Evolutionary conservation across 441 rosid genomes (phyloP).

Genomic region (Kokia cookei): DNA sequence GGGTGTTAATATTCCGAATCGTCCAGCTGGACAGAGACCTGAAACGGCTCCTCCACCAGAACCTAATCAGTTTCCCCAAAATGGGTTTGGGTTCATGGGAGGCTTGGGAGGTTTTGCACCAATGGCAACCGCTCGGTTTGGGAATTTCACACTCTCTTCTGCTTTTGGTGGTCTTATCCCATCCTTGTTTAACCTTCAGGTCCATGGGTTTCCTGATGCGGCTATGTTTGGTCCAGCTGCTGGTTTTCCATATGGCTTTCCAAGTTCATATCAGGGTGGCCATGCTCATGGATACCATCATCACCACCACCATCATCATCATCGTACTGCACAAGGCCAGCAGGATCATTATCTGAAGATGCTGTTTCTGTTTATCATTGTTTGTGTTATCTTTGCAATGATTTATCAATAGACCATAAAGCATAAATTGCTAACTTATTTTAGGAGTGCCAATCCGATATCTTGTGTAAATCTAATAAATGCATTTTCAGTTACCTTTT

Average conservation of each 20-base stretch:
- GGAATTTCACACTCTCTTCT: constrained; percentile 73
- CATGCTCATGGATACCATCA: constrained; percentile 57
- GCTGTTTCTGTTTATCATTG: constrained; percentile 45
- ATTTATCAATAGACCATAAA: constrained; percentile 36
- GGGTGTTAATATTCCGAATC: constrained; percentile 65
- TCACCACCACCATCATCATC: constrained; percentile 3
- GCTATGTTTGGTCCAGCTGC: constrained; percentile 69
- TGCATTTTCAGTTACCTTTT: not conserved
- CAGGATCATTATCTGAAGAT: constrained; percentile 75
- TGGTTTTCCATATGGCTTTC: constrained; percentile 64
- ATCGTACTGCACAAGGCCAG: constrained; percentile 63
- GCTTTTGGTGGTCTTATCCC: constrained; percentile 91
- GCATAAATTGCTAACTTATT: constrained; percentile 10
- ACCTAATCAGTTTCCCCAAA: constrained; percentile 55
- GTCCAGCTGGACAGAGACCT: constrained; percentile 85
- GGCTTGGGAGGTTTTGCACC: constrained; percentile 61
- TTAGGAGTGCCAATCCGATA: constrained; percentile 14
- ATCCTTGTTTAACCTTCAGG: constrained; percentile 75
- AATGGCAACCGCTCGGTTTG: constrained; percentile 61
- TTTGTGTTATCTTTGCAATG: constrained; percentile 56
- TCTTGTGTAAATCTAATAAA: constrained; percentile 23
- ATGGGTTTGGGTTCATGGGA: constrained; percentile 64
- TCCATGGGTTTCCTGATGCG: constrained; percentile 79
- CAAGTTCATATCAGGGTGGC: constrained; percentile 65
- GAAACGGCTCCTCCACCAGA: constrained; percentile 80